A percentile compares a stretch with the other conserved stretches of the same genome.
Conservation (phyloP, 2,329 filamentous ascomycete species). For the Elsinoe arachidis region DNA sequence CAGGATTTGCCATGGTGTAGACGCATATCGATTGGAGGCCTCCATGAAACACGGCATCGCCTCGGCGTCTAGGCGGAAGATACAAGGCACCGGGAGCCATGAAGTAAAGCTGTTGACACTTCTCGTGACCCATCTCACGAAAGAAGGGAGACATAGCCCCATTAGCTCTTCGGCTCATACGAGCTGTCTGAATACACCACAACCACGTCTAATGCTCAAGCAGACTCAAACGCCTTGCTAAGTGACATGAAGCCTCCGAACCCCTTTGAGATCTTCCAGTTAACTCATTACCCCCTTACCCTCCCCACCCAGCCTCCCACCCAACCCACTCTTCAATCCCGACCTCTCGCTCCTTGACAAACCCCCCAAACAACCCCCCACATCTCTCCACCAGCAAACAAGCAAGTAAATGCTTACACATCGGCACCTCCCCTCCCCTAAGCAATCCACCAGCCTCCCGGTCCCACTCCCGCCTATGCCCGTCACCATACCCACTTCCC, state of each 20-base stretch:
- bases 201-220: not conserved
- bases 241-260: not conserved
- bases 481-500: not conserved
- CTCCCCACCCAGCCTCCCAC: slow-evolving; percentile 46
- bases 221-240: not conserved
- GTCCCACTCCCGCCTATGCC: not conserved
- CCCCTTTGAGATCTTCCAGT: not conserved
- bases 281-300: slow-evolving; percentile 17
- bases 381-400: slow-evolving; percentile 67
- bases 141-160: not conserved
- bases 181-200: not conserved
- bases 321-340: slow-evolving; percentile 63
- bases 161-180: not conserved
- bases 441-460: slow-evolving; percentile 25
- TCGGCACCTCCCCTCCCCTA: slow-evolving; percentile 34
- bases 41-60: not conserved
- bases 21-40: not conserved
- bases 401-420: slow-evolving; percentile 87
- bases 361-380: slow-evolving; percentile 44
- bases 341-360: slow-evolving; percentile 48
- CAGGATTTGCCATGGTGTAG: not conserved
- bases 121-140: no score
- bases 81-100: not conserved
- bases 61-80: not conserved
- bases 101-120: no score